Conservation (phyloP, 2,329 filamentous ascomycete genomes). For the Claviceps capensis region DNA sequence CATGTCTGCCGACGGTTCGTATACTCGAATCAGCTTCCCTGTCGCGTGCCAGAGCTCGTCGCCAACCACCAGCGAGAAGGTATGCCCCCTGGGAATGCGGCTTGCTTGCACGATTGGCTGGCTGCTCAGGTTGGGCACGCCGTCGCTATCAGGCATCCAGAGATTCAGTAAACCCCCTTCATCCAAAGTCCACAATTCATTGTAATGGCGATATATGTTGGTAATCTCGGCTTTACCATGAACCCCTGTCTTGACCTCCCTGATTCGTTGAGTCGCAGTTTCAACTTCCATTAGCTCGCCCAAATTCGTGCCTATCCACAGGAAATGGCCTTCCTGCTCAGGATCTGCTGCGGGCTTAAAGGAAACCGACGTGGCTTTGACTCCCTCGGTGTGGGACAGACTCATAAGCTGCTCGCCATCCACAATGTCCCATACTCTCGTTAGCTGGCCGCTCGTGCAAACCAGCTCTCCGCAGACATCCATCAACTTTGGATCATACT, state of each 20-base stretch:
- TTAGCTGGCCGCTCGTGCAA: constrained; percentile 76
- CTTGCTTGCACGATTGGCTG: constrained; percentile 57
- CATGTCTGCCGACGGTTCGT: constrained; percentile 56
- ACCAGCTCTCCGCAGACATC: constrained; percentile 80
- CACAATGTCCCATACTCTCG: constrained; percentile 73
- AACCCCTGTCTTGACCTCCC: constrained; percentile 53
- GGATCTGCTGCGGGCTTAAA: constrained; percentile 75
- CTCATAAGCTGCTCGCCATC: constrained; percentile 74
- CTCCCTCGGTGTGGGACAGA: constrained; percentile 69
- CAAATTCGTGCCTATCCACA: constrained; percentile 84
- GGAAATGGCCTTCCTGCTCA: constrained; percentile 61
- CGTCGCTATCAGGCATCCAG: constrained; percentile 65
- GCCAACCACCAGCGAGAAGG: constrained; percentile 77
- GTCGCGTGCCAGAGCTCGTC: constrained; percentile 77
- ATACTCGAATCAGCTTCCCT: constrained; percentile 78
- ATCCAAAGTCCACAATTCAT: constrained; percentile 89
- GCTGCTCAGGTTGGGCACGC: constrained; percentile 59
- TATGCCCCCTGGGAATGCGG: constrained; percentile 67
- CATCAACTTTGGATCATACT: constrained; percentile 75
- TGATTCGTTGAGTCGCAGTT: constrained; percentile 56
- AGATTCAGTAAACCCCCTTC: constrained; percentile 76
- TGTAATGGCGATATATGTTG: constrained; percentile 73
- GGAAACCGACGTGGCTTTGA: constrained; percentile 65
- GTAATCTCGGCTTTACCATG: constrained; percentile 70
- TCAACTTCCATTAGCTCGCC: constrained; percentile 89